These are phyloP conservation scores for Schizothecium vesticola DNA, from an alignment of 495 filamentous ascomycete genomes.

Conservation along the genomic window DNA sequence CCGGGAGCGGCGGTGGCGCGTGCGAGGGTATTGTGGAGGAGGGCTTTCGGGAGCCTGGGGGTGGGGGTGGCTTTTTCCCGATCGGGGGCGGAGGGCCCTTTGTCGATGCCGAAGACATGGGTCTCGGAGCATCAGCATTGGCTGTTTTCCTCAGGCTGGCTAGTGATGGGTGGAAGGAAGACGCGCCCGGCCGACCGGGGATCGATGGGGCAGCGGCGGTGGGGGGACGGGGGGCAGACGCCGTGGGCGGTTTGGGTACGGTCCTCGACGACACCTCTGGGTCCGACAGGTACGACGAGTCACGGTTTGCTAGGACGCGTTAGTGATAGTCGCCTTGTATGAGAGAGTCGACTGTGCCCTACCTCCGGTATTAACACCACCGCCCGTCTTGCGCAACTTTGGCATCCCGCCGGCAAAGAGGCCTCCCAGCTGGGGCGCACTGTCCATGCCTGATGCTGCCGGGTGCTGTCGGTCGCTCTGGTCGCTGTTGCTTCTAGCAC, in stretches of 20 bases:
- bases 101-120: constrained; percentile 45
- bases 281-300: constrained; percentile 74
- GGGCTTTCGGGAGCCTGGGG: constrained; percentile 65
- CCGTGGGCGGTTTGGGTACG: constrained; percentile 54
- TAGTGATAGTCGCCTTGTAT: constrained; percentile 14
- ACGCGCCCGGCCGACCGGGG: constrained; percentile 47
- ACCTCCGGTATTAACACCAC: constrained; percentile 84
- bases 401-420: constrained; percentile 94
- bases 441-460: constrained; percentile 36
- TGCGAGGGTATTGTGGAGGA: constrained; percentile 44
- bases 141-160: constrained; percentile 57
- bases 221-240: constrained; percentile 59
- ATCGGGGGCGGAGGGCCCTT: constrained; percentile 53
- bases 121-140: constrained; percentile 47
- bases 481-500: constrained; percentile 81
- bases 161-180: constrained; percentile 51
- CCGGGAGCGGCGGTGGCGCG: constrained; percentile 49
- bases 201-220: constrained; percentile 53
- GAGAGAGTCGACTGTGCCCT: constrained; percentile 16
- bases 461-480: constrained; percentile 43
- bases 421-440: constrained; percentile 78
- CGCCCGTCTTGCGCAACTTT: constrained; percentile 79
- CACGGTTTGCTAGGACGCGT: constrained; percentile 53
- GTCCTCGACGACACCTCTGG: constrained; percentile 57
- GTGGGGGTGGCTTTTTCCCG: constrained; percentile 64